These are phyloP conservation scores for Penicillium sp. DNA, from an alignment of 2,329 filamentous ascomycete species.

Conservation along the genomic window DNA sequence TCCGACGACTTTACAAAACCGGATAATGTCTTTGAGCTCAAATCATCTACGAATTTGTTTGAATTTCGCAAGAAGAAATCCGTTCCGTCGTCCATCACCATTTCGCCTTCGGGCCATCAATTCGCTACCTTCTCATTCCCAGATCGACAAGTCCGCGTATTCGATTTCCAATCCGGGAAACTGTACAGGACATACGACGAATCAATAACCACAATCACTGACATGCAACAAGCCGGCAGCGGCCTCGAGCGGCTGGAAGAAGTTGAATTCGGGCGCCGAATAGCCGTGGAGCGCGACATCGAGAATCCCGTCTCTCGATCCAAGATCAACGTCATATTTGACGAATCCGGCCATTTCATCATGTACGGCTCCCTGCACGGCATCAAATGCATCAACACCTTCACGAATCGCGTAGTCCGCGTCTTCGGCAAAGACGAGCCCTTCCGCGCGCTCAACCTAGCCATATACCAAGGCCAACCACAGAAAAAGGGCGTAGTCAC, in stretches of 20 bases:
- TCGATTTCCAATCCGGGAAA: slow-evolving; percentile 86
- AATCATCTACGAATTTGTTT: slow-evolving; percentile 90
- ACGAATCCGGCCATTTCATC: slow-evolving; percentile 93
- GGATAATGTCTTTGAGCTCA: slow-evolving; percentile 84
- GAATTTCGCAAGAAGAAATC: slow-evolving; percentile 97
- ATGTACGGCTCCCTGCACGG: slow-evolving; percentile 90
- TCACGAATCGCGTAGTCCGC: slow-evolving; percentile 87
- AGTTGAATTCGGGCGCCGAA: slow-evolving; percentile 83
- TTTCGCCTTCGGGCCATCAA: slow-evolving; percentile 80
- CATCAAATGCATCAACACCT: slow-evolving; percentile 91
- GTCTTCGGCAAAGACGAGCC: slow-evolving; percentile 88
- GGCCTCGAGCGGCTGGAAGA: slow-evolving; percentile 76
- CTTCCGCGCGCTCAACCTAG: slow-evolving; percentile 75
- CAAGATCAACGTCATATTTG: slow-evolving; percentile 84
- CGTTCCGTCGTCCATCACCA: slow-evolving; percentile 71
- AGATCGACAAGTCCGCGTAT: slow-evolving; percentile 86
- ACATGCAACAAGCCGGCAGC: slow-evolving; percentile 94
- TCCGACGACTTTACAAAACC: slow-evolving; percentile 76
- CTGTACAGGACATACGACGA: slow-evolving; percentile 93
- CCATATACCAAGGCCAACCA: slow-evolving; percentile 90
- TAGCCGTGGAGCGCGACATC: slow-evolving; percentile 82
- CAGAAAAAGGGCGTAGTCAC: slow-evolving; percentile 92
- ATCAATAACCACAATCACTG: slow-evolving; percentile 79
- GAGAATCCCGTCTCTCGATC: slow-evolving; percentile 64
- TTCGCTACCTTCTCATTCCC: slow-evolving; percentile 90